Percentiles rank a stretch among this genome's conserved stretches.
Conservation (phyloP, 176 grass and related monocot genomes). For the Lolium rigidum region DNA sequence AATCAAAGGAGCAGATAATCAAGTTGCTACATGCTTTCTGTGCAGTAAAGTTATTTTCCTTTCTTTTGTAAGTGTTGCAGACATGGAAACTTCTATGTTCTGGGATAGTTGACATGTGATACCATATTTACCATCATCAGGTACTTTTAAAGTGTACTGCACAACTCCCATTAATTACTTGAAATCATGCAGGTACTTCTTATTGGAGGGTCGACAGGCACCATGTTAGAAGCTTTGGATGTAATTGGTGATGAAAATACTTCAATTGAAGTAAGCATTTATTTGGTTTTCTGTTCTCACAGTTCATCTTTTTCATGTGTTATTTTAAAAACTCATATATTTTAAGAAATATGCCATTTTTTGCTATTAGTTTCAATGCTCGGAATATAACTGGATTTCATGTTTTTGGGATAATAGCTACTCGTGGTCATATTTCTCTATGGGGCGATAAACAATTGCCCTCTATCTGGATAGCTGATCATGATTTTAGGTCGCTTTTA, state of each 20-base stretch:
- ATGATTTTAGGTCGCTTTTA: conserved; percentile 8
- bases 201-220: conserved; percentile 97
- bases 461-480: neutral
- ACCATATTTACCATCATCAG: too few relatives aligned
- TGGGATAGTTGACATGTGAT: conserved; percentile 1
- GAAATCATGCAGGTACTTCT: conserved; percentile 73
- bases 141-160: too few relatives aligned
- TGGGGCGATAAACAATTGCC: neutral
- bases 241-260: conserved; percentile 78
- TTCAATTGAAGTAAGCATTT: conserved; percentile 66
- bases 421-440: neutral
- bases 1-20: neutral
- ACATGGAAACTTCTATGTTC: neutral
- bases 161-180: conserved; percentile 23
- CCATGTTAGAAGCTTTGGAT: conserved; percentile 92
- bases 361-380: conserved; percentile 17
- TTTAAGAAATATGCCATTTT: neutral
- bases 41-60: conserved; percentile 16
- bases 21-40: neutral
- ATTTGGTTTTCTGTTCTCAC: conserved; percentile 11
- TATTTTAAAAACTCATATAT: neutral
- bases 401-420: too few relatives aligned
- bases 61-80: neutral
- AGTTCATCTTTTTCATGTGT: neutral
- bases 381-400: too few relatives aligned